phyloP scores from a whole-genome alignment of 2,329 filamentous ascomycete genomes.

The Fusarium sp. region DNA sequence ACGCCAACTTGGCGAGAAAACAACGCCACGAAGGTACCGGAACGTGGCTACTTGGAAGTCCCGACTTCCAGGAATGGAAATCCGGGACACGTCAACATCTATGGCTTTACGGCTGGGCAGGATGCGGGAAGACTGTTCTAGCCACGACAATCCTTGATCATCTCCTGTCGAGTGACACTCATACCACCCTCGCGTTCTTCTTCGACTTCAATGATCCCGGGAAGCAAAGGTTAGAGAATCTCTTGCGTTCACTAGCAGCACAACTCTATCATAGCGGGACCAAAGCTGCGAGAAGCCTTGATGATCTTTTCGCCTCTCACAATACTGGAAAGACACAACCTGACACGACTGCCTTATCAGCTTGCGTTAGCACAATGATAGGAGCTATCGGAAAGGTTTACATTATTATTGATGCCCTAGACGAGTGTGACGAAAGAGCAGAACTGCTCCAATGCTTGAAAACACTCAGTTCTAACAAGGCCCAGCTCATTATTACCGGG shows the following conservation, averaged over 20 bases:
- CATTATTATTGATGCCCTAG: conserved; percentile 44
- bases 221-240: conserved; percentile 35
- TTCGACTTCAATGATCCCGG: conserved; percentile 12
- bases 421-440: conserved; percentile 37
- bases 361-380: conserved; percentile 38
- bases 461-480: conserved; percentile 12
- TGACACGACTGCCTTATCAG: neutral
- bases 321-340: neutral
- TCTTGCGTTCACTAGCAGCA: conserved; percentile 31
- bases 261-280: neutral
- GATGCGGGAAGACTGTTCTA: conserved; percentile 41
- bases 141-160: conserved; percentile 33
- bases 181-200: neutral
- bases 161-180: neutral
- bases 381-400: neutral
- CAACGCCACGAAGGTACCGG: conserved; percentile 24
- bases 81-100: neutral
- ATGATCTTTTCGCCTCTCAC: neutral
- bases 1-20: conserved; percentile 20
- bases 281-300: neutral
- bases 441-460: conserved; percentile 40
- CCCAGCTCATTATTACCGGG: conserved; percentile 29
- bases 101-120: conserved; percentile 24
- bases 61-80: neutral
- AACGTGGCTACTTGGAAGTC: rapidly evolving